Base-by-base conservation (phyloP, 768 basidiomycete species). In the Gloeostereum incarnatum region DNA sequence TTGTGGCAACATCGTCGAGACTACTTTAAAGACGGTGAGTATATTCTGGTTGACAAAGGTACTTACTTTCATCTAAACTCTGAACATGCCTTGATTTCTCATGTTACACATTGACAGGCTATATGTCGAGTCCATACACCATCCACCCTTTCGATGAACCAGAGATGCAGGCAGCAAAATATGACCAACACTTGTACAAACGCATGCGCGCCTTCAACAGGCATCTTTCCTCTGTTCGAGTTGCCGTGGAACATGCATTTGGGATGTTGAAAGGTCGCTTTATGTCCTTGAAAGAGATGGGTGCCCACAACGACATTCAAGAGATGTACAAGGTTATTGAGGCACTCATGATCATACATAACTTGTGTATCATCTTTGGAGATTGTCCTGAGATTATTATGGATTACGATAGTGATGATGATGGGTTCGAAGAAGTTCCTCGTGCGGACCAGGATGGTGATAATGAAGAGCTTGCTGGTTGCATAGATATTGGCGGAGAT, bases 261-360 rank as follows among this genome's bases (percentile, higher is more conserved):
- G 62, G 65, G 0, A 62, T 40, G 29, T 47, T 66, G 14, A 68
- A 68, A 40, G 66, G 66, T 1, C 50, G 58, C 4, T 65, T 65
- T 42, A 51, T 53, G 9, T 63, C 56, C 0, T 44, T 65, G 0
- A 55, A 55, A 36, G 46, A 50, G 17, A 38, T 50, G 36, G 45
- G 49, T 19, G 16, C 31, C 6, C 43, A 51, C 22, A 17, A 38
- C 3, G 33, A 47, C 13, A 39, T 45, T 6, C 35, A 43, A 23
- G 43, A 49, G 10, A 37, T 45, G 13, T 49, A 49, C 38, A 29
- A 25, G 10, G 40, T 35, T 13, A 44, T 51, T 7, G 40, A 51
- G 33, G 49, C 43, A 7, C 20, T 51, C 5, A 18, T 51, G 3
- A 37, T 46, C 26, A 41, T 48, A 10, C 45, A 46, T 29, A 51